Evolutionary conservation across 2,329 filamentous ascomycete species (phyloP), one percentile per base, ranked within the genome.

Genomic region (Fonsecaea pugnacius): DNA sequence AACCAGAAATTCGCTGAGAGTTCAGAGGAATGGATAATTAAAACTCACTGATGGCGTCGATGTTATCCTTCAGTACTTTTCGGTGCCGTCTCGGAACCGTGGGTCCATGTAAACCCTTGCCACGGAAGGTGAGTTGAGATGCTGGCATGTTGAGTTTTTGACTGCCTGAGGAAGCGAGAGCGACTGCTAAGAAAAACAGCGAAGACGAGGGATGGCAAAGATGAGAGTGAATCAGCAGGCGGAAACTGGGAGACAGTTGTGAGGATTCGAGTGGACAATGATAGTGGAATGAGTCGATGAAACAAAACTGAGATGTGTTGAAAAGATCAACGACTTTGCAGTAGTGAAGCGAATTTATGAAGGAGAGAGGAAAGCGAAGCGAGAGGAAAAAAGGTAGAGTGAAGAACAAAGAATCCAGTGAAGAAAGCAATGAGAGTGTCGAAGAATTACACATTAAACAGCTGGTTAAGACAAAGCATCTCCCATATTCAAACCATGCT

Each of bases 401-500:
- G 57, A 55, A 24, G 55, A 35, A 21, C 59, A 18, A 35, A 21
- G 57, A 18, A 48, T 18, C 51, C 27, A 46, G 58, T 21, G 46
- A 38, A 32, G 36, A 40, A 30, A 7, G 36, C n/a, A 24, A 14
- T n/a, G 12, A 61, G 38, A 50, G 56, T 32, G 38, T 24, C 33
- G 54, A 59, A 60, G 32, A 64, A 70, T 71, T 70, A 68, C 64
- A 68, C 66, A 70, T 70, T 70, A 70, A 54, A 48, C 24, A 48
- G 48, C 54, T 56, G 65, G 67, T 67, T 62, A 52, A 40, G 21
- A 32, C 38, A 43, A 48, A 38, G 21, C 46, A 59, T 59, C 48
- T 36, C 33, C 65, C 70, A 69, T 71, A 71, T 69, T 64, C 71
- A 73, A 72, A 70, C 66, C 66, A 71, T 71, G 72, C 72, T 72